Evolutionary conservation across 2,329 filamentous ascomycete species (phyloP).

Genomic region (Fusarium sp.): DNA sequence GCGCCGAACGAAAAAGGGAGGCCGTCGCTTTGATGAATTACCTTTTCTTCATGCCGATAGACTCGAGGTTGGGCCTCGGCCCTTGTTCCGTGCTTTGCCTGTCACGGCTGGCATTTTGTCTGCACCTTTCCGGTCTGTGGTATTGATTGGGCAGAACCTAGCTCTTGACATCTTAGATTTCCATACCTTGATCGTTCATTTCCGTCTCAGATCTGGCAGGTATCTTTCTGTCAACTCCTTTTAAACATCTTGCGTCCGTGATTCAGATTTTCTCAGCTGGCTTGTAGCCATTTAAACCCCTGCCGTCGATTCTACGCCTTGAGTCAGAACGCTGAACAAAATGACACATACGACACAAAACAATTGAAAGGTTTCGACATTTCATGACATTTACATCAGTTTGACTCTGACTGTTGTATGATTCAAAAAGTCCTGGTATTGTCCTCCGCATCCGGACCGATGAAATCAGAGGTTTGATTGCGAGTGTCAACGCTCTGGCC

Average conservation of each 20-base stretch:
- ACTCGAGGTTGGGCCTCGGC: conserved; percentile 31
- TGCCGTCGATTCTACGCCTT: conserved; percentile 6
- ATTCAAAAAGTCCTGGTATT: conserved; percentile 1
- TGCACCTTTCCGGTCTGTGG: conserved; percentile 8
- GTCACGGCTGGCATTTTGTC: conserved; percentile 13
- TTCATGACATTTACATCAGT: background rate
- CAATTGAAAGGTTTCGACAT: background rate
- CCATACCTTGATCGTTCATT: conserved; percentile 31
- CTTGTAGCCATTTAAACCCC: conserved; percentile 6
- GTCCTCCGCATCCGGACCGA: conserved; percentile 22
- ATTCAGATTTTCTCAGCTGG: conserved; percentile 13
- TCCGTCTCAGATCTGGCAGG: conserved; percentile 38
- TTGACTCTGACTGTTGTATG: background rate
- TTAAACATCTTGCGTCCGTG: conserved; percentile 7
- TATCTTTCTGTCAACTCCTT: conserved; percentile 17
- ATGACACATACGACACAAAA: background rate
- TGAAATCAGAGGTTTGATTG: conserved; percentile 34
- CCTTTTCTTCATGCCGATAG: conserved; percentile 13
- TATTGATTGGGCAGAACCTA: conserved; percentile 33
- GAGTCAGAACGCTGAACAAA: conserved; percentile 3
- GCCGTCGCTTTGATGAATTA: conserved; percentile 7
- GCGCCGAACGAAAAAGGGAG: conserved; percentile 14
- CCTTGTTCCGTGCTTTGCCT: conserved; percentile 25
- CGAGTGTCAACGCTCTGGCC: conserved; percentile 35
- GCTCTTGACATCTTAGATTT: conserved; percentile 31